Conservation (phyloP, 768 basidiomycete species). For the Cyclocybe aegerita region DNA sequence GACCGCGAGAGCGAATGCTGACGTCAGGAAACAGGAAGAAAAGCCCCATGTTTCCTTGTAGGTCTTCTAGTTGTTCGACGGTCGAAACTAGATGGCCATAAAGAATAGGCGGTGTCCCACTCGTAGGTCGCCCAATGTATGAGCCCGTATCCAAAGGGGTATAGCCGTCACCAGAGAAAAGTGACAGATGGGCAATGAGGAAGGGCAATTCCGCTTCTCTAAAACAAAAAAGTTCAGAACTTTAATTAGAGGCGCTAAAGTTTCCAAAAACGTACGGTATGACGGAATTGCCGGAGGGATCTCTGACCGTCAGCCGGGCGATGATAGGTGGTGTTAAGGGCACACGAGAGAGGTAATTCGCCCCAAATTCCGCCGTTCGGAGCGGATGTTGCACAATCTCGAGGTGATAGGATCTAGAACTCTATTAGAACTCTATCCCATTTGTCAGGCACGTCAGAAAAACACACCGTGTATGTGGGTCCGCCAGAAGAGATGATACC, state of each 20-base stretch:
- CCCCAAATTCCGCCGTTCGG: conserved; percentile 79
- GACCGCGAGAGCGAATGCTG: conserved; percentile 77
- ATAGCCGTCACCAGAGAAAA: conserved; percentile 69
- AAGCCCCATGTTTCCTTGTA: conserved; percentile 76
- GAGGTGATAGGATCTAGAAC: conserved; percentile 66
- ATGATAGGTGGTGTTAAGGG: conserved; percentile 85
- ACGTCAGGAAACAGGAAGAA: conserved; percentile 93
- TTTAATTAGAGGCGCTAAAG: background rate
- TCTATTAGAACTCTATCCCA: background rate
- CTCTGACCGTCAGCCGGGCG: conserved; percentile 74
- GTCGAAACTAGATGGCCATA: conserved; percentile 88
- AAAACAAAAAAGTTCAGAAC: conserved; percentile 17
- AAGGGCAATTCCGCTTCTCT: conserved; percentile 89
- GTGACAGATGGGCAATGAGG: conserved; percentile 78
- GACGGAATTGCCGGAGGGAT: conserved; percentile 66
- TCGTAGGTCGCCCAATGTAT: conserved; percentile 45
- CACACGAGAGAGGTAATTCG: conserved; percentile 70
- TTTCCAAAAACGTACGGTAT: conserved; percentile 66
- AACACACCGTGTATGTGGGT: conserved; percentile 52
- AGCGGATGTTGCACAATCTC: conserved; percentile 86
- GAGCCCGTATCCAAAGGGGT: conserved; percentile 65
- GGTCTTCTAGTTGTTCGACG: conserved; percentile 75
- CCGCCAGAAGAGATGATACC: conserved; percentile 56
- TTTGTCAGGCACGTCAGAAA: background rate
- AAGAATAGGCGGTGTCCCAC: conserved; percentile 59